Base-by-base conservation (phyloP, 1,284 basidiomycete genomes). In the Filobasidium uniguttulatum region DNA sequence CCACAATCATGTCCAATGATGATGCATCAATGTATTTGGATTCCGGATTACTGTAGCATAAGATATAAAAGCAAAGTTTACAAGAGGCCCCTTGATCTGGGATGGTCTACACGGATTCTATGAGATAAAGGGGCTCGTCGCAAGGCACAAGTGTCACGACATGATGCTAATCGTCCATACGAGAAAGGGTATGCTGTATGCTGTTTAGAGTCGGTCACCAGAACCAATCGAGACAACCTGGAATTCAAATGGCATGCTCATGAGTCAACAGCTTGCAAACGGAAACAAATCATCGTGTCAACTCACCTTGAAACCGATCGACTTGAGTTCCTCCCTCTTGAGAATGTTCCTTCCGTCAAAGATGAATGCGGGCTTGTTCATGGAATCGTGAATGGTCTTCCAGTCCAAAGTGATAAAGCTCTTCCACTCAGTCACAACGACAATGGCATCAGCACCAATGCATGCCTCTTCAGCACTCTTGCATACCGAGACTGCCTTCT, bases 331-430 rank as follows among this genome's bases (percentile, higher is more conserved):
- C 50, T 81, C 79, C 12, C 79, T 80, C 65, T 97, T 83, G 49
- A 96, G 75, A 61, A 97, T 70, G 56, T 51, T 31, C 36, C 90
- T 77, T 3, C 89, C 90, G 63, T 98, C 93, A 62, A 97, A 97
- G 57, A 94, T 76, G 64, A 93, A 91, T 9, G 88, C 88, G 5
- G 93, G 93, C 76, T 97, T 96, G 66, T 83, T 85, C 87, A 97
- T 96, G 62, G 76, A 73, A 53, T 73, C 68, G 73, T 97, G 94
- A 37, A 97, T 82, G 44, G 71, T 69, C 61, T 77, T 68, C 93
- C 93, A 99, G 71, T 94, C 82, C 58, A 97, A 83, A 36, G 81
- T 76, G 62, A 78, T 77, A 77, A 98, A 99, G 72, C 97, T 89
- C 69, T 85, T 86, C 90, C 89, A 91, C 71, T 93, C 89, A 8